Percentiles rank a stretch among this genome's conserved stretches.
Conservation (phyloP, 148 eudicot species). For the Vaccinium myrtillus region DNA sequence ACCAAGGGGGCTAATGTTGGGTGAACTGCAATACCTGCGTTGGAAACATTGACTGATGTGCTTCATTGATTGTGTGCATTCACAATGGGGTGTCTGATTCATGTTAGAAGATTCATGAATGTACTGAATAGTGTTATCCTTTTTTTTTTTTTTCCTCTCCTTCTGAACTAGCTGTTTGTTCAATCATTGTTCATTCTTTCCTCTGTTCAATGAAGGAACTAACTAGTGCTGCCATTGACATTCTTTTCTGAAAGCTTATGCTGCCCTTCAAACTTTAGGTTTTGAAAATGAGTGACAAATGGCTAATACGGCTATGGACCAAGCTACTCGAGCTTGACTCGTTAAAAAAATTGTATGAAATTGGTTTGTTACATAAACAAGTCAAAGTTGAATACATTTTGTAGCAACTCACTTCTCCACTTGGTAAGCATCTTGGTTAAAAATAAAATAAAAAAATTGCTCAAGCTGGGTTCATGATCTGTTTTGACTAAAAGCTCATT, state of each 20-base stretch:
- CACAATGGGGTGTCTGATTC: neutral
- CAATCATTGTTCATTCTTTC: neutral
- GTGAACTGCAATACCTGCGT: neutral
- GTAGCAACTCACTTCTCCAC: neutral
- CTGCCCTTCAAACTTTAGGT: neutral
- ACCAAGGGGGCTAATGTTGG: neutral
- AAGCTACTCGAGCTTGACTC: neutral
- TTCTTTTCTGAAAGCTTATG: neutral
- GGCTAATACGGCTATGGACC: neutral
- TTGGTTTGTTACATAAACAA: neutral
- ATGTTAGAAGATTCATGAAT: neutral
- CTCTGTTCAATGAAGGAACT: too few species aligned
- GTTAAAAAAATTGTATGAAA: neutral
- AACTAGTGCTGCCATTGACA: neutral
- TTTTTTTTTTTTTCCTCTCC: neutral
- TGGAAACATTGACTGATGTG: neutral
- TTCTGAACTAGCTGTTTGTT: neutral
- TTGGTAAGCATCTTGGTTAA: neutral
- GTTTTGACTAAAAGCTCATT: neutral
- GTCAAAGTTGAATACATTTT: neutral
- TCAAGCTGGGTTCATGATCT: neutral
- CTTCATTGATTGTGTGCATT: neutral
- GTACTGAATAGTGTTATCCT: neutral
- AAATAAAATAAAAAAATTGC: neutral
- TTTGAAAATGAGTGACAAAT: neutral